Base-by-base conservation (phyloP, 371 early-diverging fungal species). In the Mucor lusitanicus region DNA sequence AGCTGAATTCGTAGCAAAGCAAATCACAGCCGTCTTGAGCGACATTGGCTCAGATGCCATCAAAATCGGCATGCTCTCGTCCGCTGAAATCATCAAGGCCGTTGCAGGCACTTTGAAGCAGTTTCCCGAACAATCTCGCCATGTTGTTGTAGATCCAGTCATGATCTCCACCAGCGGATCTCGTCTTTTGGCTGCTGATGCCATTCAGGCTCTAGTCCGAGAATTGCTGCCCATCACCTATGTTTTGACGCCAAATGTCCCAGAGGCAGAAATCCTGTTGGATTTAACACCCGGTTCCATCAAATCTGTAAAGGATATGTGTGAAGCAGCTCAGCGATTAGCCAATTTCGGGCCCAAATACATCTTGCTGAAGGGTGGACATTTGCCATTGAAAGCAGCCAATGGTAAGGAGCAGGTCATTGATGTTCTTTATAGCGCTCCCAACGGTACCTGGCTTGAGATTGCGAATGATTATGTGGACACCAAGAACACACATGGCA, bases 51-150 rank as follows among this genome's bases (percentile, higher is more conserved):
- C 90, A 11, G 82, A 87, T 57, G 90, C 91, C n/a, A 84, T 90
- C 71, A 95, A 95, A 73, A 91, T 89, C 5, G 94, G 91, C 54
- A 95, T 95, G 95, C 84, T 95, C 3, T 86, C 87, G 17, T 84
- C 87, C 28, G 79, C 85, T 5, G 81, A 83, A 23, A 87, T 92
- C 62, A 89, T 94, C 35, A 65, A 81, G 0, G 72, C 81, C 0
- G 86, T 94, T 6, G 82, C 79, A 21, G 68, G 65, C 27, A 74
- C 76, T 0, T 73, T 90, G n/a, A 70, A 68, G 40, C 63, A 82
- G 50, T 80, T 77, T 67, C 78, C 60, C 37, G 71, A 65, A 17
- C 63, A 40, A 25, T 23, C 55, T 30, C 53, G 30, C 33, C 73
- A 81, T 42, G 56, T 93, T 50, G 92, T 94, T 1, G 83, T 94